Conservation (phyloP, 495 filamentous ascomycete genomes). For the Penicillium salamii region DNA sequence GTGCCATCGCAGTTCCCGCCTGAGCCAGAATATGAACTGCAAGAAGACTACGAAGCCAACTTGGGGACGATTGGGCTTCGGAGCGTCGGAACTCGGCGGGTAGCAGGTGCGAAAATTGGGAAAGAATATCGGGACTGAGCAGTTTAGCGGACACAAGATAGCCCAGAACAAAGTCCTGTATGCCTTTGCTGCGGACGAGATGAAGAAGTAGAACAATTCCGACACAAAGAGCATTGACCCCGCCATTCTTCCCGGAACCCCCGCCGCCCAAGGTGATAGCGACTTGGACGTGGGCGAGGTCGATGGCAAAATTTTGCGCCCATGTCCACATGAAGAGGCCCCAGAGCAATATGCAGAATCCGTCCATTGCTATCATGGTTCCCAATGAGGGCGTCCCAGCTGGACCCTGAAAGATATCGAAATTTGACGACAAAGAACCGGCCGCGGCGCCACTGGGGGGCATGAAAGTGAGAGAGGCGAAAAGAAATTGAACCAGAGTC, state of each 20-base stretch:
- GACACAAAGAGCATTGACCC: conserved; percentile 71
- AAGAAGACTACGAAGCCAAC: conserved; percentile 61
- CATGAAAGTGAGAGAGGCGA: conserved; percentile 90
- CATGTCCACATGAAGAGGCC: conserved; percentile 82
- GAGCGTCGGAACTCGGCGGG: conserved; percentile 43
- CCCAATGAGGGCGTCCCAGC: conserved; percentile 71
- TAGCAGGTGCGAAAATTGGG: conserved; percentile 42
- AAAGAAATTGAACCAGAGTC: conserved; percentile 87
- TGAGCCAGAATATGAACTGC: conserved; percentile 91
- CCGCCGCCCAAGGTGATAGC: conserved; percentile 90
- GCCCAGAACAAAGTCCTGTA: conserved; percentile 48
- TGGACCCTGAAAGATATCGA: conserved; percentile 71
- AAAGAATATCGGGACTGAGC: conserved; percentile 42
- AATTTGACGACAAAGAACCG: conserved; percentile 59
- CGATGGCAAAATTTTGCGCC: conserved; percentile 82
- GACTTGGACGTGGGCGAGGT: conserved; percentile 95
- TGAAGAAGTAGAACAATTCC: conserved; percentile 70
- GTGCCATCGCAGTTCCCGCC: conserved; percentile 55
- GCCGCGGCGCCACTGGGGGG: conserved; percentile 58
- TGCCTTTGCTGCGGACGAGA: conserved; percentile 60
- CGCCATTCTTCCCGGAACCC: conserved; percentile 69
- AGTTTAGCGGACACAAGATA: conserved; percentile 46
- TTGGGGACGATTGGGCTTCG: conserved; percentile 47
- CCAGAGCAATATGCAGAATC: conserved; percentile 78
- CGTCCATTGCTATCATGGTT: conserved; percentile 78